These are phyloP conservation scores for Huntiella abstrusa DNA, from an alignment of 2,329 filamentous ascomycete genomes.

Conservation along the genomic window DNA sequence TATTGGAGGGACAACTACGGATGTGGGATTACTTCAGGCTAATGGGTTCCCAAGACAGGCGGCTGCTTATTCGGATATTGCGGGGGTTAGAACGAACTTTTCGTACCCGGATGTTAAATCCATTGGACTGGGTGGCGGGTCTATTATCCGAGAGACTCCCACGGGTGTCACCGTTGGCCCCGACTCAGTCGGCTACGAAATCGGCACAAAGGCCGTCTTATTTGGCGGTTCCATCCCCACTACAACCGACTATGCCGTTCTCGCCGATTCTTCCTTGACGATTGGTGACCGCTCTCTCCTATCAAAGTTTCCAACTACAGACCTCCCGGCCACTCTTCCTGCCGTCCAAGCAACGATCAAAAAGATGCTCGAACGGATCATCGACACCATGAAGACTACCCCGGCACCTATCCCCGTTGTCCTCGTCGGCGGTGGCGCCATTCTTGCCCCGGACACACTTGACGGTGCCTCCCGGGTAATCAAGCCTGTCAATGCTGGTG, in stretches of 20 bases:
- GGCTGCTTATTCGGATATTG: conserved; percentile 41
- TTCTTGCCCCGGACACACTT: conserved; percentile 36
- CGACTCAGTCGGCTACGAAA: conserved; percentile 40
- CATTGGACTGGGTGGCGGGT: conserved; percentile 40
- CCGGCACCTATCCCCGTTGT: conserved; percentile 39
- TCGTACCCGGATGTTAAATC: conserved; percentile 38
- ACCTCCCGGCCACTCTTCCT: conserved; percentile 14
- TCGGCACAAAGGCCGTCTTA: conserved; percentile 32
- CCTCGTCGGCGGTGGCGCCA: conserved; percentile 43
- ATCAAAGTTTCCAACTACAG: conserved; percentile 1
- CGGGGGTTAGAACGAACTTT: conserved; percentile 44
- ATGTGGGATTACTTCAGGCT: conserved; percentile 39
- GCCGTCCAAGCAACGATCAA: conserved; percentile 20
- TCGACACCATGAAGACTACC: conserved; percentile 45
- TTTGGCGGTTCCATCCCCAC: conserved; percentile 40
- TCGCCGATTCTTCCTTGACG: conserved; percentile 11
- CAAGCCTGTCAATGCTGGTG: conserved; percentile 35
- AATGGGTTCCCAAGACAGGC: conserved; percentile 46
- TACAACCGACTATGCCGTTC: conserved; percentile 34
- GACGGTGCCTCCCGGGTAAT: conserved; percentile 36
- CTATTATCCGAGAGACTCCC: conserved; percentile 25
- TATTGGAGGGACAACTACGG: conserved; percentile 47
- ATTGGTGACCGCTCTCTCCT: conserved; percentile 18
- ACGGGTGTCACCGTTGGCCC: conserved; percentile 30
- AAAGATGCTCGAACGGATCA: conserved; percentile 32